These are phyloP conservation scores for Cynanchum wilfordii DNA, from an alignment of 257 asterid species.

Conservation along the genomic window DNA sequence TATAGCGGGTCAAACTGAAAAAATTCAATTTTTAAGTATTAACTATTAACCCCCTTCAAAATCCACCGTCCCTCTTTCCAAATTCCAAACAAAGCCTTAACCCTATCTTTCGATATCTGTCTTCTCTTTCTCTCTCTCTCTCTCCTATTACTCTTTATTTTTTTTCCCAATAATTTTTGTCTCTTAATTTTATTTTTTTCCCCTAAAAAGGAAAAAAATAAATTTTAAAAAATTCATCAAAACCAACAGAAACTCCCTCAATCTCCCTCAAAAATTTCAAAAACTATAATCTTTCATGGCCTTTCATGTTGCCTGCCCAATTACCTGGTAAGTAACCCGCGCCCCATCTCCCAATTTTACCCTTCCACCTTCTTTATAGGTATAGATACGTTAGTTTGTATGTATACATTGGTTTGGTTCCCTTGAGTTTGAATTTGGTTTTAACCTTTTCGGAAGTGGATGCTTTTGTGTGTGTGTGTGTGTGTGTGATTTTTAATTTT, in stretches of 20 bases:
- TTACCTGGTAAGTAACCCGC: conserved; percentile 73
- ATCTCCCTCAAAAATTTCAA: conserved; percentile 28
- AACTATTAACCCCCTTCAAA: not conserved
- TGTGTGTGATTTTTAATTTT: not conserved
- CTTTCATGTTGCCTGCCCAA: conserved; percentile 99
- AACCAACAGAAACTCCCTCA: conserved; percentile 18
- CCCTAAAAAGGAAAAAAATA: conserved; percentile 10
- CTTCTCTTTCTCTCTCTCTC: conserved; percentile 11
- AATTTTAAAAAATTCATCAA: conserved; percentile 8
- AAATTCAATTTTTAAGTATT: not conserved
- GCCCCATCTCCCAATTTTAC: conserved; percentile 21
- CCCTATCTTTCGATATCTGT: not conserved
- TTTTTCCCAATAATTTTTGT: conserved; percentile 8
- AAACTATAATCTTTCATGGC: conserved; percentile 57
- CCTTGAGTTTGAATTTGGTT: conserved; percentile 4
- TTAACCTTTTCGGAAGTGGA: conserved; percentile 16
- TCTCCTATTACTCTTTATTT: conserved; percentile 12
- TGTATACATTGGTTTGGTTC: conserved; percentile 16
- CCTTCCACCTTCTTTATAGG: conserved; percentile 5
- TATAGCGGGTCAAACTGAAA: conserved; percentile 18
- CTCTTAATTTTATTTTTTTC: not conserved
- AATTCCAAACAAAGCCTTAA: not conserved
- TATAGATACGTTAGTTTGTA: conserved; percentile 16
- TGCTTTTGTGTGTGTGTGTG: conserved; percentile 24
- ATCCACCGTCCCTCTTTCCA: conserved; percentile 18